Evolutionary conservation across 495 filamentous ascomycete genomes (phyloP), one percentile per base, ranked within the genome.

Genomic region (Tirmania nivea): DNA sequence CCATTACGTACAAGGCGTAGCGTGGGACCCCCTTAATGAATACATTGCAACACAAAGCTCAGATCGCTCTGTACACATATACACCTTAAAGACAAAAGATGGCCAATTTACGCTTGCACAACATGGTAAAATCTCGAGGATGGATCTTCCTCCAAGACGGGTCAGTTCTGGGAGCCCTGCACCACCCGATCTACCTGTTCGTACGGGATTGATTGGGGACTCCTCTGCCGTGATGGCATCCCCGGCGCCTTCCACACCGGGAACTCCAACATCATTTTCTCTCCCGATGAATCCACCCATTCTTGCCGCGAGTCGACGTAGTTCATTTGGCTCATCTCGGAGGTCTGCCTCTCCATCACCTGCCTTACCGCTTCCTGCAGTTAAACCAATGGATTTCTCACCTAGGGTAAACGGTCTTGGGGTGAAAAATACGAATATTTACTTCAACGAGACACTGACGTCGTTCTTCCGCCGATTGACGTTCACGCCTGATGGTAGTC

Each of bases 11-110:
- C 90, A 99, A 69, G 90, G 90, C 36, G 90, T 99, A 16, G 87
- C 92, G 1, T 99, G 90, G 90, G 90, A 99, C 68, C 90, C 90
- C 35, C 69, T 94, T 34, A 99, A 99, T 66, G 90, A 99, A 70
- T 99, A 84, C 66, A 84, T 99, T 48, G 90, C 92, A 19, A 99
- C 90, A 19, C 90, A 99, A 65, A 96, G 90, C 2, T 99, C 90
- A 0, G 90, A 99, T 68, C 80, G 90, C 61, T 94, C 90, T 1
- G 89, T 95, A 17, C 90, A 99, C 68, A 89, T 99, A 58, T 96
- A 96, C 68, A 87, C 78, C 12, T 69, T 99, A 57, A 93, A 84
- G 69, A 94, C 86, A 6, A 96, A 96, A 60, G 90, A 99, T 65
- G 90, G 92, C 20, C 86, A 90, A 57, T 94, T 94, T 65, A 84